A percentile compares a stretch with the other conserved stretches of the same genome.
Conservation (phyloP, 345 rosid species). For the Brassica nigra region DNA sequence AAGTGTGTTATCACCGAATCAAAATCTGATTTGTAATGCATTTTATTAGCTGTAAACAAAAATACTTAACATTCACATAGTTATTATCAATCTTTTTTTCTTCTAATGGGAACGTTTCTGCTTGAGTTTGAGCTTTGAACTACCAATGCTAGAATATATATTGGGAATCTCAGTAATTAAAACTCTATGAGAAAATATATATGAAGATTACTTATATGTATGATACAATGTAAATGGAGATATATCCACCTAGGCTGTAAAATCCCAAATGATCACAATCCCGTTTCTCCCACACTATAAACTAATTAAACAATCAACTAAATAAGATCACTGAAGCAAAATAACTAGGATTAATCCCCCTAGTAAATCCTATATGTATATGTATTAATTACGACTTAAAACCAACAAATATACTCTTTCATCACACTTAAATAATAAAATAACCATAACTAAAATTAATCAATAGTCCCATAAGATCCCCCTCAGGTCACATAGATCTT, state of each 20-base stretch:
- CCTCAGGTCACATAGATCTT: slow-evolving; percentile 38
- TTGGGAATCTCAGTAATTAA: not conserved
- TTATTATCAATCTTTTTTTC: not conserved
- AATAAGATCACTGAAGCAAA: slow-evolving; percentile 16
- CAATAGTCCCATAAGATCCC: slow-evolving; percentile 40
- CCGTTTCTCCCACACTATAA: not conserved
- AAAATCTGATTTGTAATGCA: not conserved
- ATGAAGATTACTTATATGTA: slow-evolving; percentile 10
- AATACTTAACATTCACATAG: not conserved
- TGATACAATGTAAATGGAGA: slow-evolving; percentile 21
- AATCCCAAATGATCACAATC: slow-evolving; percentile 27
- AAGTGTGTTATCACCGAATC: not conserved
- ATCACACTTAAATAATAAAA: slow-evolving; percentile 21
- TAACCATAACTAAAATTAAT: slow-evolving; percentile 13
- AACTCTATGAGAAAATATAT: slow-evolving; percentile 7
- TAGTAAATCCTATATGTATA: slow-evolving; percentile 35
- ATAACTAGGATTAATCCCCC: slow-evolving; percentile 30
- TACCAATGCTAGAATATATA: slow-evolving; percentile 1
- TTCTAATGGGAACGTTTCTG: not conserved
- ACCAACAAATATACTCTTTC: slow-evolving; percentile 38
- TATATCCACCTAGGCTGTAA: slow-evolving; percentile 29
- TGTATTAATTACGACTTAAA: slow-evolving; percentile 22
- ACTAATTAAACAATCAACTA: slow-evolving; percentile 38
- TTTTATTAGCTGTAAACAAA: not conserved
- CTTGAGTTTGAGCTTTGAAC: slow-evolving; percentile 1